A percentile compares a stretch with the other conserved stretches of the same genome.
Conservation (phyloP, 192 early-diverging fungal species). For the Podila epigama region DNA sequence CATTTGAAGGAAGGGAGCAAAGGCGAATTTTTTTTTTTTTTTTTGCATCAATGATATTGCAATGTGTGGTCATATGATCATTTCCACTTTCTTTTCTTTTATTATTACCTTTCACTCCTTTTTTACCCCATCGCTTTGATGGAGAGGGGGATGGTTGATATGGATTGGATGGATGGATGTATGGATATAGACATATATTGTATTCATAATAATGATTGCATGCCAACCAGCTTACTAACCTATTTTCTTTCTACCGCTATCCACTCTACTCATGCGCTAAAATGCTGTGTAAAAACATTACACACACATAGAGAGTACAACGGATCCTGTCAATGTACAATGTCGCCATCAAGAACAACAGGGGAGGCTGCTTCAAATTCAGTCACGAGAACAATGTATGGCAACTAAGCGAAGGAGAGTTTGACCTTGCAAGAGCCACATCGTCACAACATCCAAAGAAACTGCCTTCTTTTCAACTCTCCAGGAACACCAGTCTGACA, state of each 20-base stretch:
- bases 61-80: slow-evolving; percentile 12
- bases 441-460: slow-evolving; percentile 20
- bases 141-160: too few species aligned
- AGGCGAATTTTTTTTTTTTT: too few species aligned
- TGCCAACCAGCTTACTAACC: too few species aligned
- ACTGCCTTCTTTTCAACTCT: slow-evolving; percentile 38
- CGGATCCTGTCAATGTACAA: slow-evolving; percentile 36
- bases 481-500: slow-evolving; percentile 33
- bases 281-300: too few species aligned
- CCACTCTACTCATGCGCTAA: too few species aligned
- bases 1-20: too few species aligned
- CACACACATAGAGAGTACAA: slow-evolving; percentile 46
- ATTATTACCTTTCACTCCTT: not conserved
- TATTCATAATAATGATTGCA: too few species aligned
- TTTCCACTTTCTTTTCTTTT: not conserved
- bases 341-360: slow-evolving; percentile 16
- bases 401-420: slow-evolving; percentile 24
- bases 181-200: too few species aligned
- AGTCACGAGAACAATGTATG: slow-evolving; percentile 24
- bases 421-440: not conserved
- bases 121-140: not conserved
- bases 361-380: slow-evolving; percentile 34
- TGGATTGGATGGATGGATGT: too few species aligned
- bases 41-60: slow-evolving; percentile 26
- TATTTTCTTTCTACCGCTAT: too few species aligned